These are phyloP conservation scores for Striga asiatica DNA, from an alignment of 257 asterid genomes.

Conservation along the genomic window DNA sequence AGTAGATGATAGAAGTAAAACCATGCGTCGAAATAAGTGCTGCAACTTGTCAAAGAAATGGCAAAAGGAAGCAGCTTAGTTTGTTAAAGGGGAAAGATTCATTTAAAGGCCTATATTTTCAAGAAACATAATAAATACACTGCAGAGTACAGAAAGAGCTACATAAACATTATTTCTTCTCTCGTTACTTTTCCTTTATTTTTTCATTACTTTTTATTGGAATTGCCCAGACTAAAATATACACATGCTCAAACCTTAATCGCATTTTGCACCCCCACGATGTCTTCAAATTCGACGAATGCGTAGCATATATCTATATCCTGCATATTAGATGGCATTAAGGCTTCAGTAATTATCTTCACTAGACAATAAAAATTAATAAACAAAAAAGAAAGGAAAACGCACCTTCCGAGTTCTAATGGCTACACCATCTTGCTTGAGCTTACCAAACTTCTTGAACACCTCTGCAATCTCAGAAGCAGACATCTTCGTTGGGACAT, in stretches of 20 bases:
- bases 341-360: neutral
- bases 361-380: neutral
- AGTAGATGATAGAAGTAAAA: no score
- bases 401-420: conserved; percentile 80
- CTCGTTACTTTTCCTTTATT: no score
- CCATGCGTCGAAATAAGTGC: no score
- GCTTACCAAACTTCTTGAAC: conserved; percentile 65
- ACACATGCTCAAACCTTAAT: conserved; percentile 39
- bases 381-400: conserved; percentile 2
- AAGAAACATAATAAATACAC: no score
- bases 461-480: conserved; percentile 72
- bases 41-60: no score
- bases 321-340: conserved; percentile 23
- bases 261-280: conserved; percentile 71
- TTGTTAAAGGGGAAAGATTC: neutral
- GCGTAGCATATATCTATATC: conserved; percentile 77
- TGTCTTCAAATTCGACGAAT: conserved; percentile 73
- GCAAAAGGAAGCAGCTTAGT: no score
- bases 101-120: neutral
- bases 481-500: conserved; percentile 61
- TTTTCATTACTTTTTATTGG: no score
- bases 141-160: no score
- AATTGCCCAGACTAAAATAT: neutral
- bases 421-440: conserved; percentile 70
- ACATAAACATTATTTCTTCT: no score